Evolutionary conservation across 139 green algal genomes (phyloP), one percentile per base, ranked within the genome.

Genomic region (Zygnema cylindricum): DNA sequence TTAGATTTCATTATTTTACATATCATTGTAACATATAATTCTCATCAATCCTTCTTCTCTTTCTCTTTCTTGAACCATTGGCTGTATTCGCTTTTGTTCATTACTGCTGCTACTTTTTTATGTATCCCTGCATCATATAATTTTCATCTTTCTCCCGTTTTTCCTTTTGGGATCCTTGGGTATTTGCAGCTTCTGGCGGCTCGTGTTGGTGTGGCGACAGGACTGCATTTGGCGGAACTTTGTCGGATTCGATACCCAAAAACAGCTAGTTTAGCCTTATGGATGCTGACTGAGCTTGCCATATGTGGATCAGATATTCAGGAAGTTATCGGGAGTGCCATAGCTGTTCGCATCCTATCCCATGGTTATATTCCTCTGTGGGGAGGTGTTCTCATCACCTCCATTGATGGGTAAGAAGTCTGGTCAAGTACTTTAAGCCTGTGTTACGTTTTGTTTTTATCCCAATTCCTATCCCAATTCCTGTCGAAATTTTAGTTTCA

Each of bases 181-280:
- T 63, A 95, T 36, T 75, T 98, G 0, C 96, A 98, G 92, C 94
- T 96, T 85, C 90, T 97, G 23, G 30, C 85, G 41, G 95, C 95
- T 2, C 94, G 95, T 86, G 86, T 98, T 83, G 96, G 95, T 0
- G 94, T 98, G 39, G 95, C 93, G 0, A 98, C 96, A 0, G 92
- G 95, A 0, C 91, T 91, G 35, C 93, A 98, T 84, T 91, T 98
- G 49, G 95, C 95, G 23, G 85, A 98, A 91, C 92, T 96, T 54
- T 98, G 95, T 90, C 94, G 95, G 1, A 43, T 57, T 78, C 40
- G 77, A 38, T 91, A 91, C 38, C 85, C 87, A 1, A 38, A 22
- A 0, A 3, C 43, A 0, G 86, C 57, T 42, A 86, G 38, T 25
- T 41, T 2, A 16, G 77, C 55, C 76, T 76, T 90, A 55, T 87